Evolutionary conservation across 2,329 filamentous ascomycete genomes (phyloP), one percentile per base, ranked within the genome.

Genomic region (Fusarium sp.): DNA sequence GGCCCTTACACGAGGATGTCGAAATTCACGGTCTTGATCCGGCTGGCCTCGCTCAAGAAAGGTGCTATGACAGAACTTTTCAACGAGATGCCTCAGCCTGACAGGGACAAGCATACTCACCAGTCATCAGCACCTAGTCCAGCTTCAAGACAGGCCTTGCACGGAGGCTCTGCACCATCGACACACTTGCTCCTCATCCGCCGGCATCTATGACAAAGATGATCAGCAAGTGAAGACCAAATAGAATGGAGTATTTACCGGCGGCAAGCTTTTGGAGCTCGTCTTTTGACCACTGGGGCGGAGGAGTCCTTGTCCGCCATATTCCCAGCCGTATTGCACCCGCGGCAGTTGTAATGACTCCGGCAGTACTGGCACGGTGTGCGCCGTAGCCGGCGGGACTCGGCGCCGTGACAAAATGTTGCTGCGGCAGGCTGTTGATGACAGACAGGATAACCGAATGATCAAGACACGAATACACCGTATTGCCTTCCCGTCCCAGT

Each of bases 121-220:
- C 86, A 88, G 74, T 86, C 84, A 24, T 81, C 79, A 13, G 82
- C 72, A 22, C 75, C 74, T 18, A 86, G 77, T n/a, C 85, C 85
- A 14, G 85, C 83, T 52, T 85, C 82, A 20, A 76, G 74, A 66
- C 87, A 89, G 7, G 84, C 79, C 58, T 85, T 83, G 67, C 87
- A 89, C 17, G 85, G 85, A 26, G 85, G 78, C 22, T 77, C 75
- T 6, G 78, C 80, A 51, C 81, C 84, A 10, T 86, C 83, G 68
- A 85, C 72, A 68, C 86, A 88, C 77, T 87, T 88, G 74, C 84
- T 87, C 63, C 86, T 83, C 81, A 87, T 84, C 34, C 85, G 84
- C 34, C 86, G 85, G 66, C 86, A 88, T 79, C 85, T 86, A 53
- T 17, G 58, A 45, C 22, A 24, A 7, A 40, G n/a, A 28, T 18